Base-by-base conservation (phyloP, 495 filamentous ascomycete genomes). In the Oleoguttula mirabilis region DNA sequence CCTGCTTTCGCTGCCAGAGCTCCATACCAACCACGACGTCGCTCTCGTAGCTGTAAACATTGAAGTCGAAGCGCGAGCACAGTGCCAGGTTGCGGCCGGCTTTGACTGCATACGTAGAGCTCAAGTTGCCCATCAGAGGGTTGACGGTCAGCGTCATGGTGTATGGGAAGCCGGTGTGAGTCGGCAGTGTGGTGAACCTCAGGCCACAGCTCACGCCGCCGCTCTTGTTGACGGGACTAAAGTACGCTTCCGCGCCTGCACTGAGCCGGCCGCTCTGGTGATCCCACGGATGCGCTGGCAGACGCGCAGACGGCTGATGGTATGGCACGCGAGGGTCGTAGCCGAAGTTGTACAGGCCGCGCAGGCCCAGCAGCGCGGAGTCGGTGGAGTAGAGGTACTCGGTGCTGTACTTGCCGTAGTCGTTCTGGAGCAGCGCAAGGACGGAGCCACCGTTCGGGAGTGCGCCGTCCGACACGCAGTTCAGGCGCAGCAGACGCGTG, bases 1-100 rank as follows among this genome's bases (percentile, higher is more conserved):
- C 16, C 30, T 33, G 31, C 60, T 52, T 41, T 60, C 61, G 71
- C 34, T 62, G 62, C 39, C 92, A 98, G 21, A 95, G 65, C 60
- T 98, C 92, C 58, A 79, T 82, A 10, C 92, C 90, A 7, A 94
- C 68, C 30, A 81, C 79, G 66, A 94, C 73, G 27, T 92, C 87
- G 57, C 84, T 93, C 65, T 96, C 90, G 65, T 94, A 98, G 54
- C 83, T 92, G 64, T 94, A 95, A 37, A 94, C 85, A 57, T 98
- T 98, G 60, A 96, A 98, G 49, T 90, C 85, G 64, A 96, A 88
- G 30, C 80, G 75, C 22, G 84, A 86, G 44, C 86, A 88, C 34
- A 98, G 74, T 0, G 85, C 78, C 38, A 90, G 73, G 44, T 85
- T 75, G 10, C 71, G 75, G 16, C 82, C 80, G 4, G 88, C 90